Base-by-base conservation (phyloP, 2,329 filamentous ascomycete genomes). In the Rachicladosporium sp. region DNA sequence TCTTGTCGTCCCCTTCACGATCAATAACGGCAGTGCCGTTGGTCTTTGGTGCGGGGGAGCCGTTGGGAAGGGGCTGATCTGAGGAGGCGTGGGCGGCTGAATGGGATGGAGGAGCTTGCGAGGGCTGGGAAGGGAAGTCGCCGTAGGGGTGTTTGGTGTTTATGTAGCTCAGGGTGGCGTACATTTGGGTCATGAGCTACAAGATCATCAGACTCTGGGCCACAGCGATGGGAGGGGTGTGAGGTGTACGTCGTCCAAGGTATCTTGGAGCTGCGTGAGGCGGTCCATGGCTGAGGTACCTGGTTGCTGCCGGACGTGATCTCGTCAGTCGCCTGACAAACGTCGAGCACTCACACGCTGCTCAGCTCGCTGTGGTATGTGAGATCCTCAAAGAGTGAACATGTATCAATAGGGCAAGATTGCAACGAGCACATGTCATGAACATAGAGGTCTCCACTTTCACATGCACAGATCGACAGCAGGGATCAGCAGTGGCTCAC, bases 231-330 rank as follows among this genome's bases (percentile, higher is more conserved):
- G 27, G 27, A 29, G 10, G 10, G 11, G 29, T 2, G 10, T 21
- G 10, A n/a, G 9, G 35, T 61, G 29, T 65, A 84, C 83, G 71
- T 87, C 78, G 55, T 91, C 84, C 44, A 89, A 75, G 60, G 82
- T 80, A 65, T 91, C 83, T 62, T 93, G 85, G 42, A 91, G 69
- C 60, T 91, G 84, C 1, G 85, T 89, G 42, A 93, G 70, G 46
- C 80, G 71, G 57, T 93, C 85, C 21, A 41, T 41, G 11, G 5
- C 23, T 29, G n/a, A n/a, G n/a, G n/a, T n/a, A n/a, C n/a, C n/a
- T n/a, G n/a, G n/a, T n/a, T n/a, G n/a, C n/a, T n/a, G n/a, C n/a
- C n/a, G n/a, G n/a, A n/a, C n/a, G n/a, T n/a, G n/a, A n/a, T n/a
- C n/a, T n/a, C n/a, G n/a, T n/a, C n/a, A n/a, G n/a, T n/a, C n/a